Evolutionary conservation across 306 rosid species (phyloP).

Genomic region (Myrica gale): DNA sequence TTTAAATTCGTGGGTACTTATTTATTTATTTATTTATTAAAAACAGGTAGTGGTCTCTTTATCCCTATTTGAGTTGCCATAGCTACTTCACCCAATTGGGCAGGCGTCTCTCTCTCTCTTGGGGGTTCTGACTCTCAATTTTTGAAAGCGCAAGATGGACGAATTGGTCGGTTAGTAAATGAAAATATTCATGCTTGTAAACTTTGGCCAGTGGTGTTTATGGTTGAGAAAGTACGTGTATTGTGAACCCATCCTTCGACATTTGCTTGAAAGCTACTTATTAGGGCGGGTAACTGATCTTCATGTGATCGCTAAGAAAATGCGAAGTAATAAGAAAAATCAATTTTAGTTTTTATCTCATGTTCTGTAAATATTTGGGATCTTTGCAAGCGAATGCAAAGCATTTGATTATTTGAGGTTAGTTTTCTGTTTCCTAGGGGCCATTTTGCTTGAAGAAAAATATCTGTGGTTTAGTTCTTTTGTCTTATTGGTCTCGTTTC

Average conservation of each 20-base stretch:
- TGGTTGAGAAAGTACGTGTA: too few relatives aligned
- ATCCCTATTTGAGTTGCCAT: too few relatives aligned
- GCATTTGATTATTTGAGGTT: background rate
- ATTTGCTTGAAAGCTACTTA: background rate
- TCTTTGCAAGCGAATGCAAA: background rate
- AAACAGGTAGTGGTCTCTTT: background rate
- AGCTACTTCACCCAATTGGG: background rate
- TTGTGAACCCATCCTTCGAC: background rate
- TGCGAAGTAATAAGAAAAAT: background rate
- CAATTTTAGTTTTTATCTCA: background rate
- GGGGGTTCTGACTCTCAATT: too few relatives aligned
- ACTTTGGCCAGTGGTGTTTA: background rate
- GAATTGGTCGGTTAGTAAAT: background rate
- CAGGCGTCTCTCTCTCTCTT: background rate
- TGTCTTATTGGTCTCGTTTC: background rate
- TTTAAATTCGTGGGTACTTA: background rate
- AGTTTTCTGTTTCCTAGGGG: background rate
- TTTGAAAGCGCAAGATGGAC: background rate
- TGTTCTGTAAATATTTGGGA: background rate
- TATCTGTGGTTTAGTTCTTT: background rate
- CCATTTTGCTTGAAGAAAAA: background rate
- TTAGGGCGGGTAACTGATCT: background rate
- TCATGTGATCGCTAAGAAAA: background rate
- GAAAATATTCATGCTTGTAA: background rate
- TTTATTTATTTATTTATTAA: background rate